Evolutionary conservation across 306 rosid species (phyloP), one percentile per base, ranked within the genome.

Genomic region (Crotalaria pallida): DNA sequence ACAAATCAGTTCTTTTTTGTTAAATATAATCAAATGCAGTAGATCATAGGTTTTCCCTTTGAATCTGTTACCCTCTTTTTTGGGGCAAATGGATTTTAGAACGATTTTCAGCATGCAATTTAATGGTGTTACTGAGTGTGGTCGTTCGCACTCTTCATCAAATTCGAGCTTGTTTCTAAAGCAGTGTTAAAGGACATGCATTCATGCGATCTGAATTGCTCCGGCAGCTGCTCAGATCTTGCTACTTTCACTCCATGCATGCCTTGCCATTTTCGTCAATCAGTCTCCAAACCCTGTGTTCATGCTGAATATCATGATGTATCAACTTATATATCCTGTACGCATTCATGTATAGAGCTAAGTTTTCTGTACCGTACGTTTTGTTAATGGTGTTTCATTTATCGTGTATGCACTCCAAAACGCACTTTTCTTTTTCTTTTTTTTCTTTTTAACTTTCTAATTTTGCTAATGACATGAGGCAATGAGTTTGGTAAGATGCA

Each of bases 321-420:
- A 82, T 78, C 75, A 74, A 64, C 61, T 77, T 51, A 43, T 62
- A 71, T 74, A 70, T 69, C 68, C 53, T 57, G 24, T 69, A 55
- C 27, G 56, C 63, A 53, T 75, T 74, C 74, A 57, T 75, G 84
- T 80, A 80, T 69, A 74, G 77, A 74, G 65, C 21, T 31, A 69
- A 64, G 57, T 36, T 52, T 40, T 64, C 1, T 75, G 69, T 73
- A 29, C n/a, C 51, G 62, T 10, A 62, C 51, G 62, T 10, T 68
- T 17, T 53, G 58, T 57, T 77, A 63, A 63, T 33, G 19, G 52
- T 69, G 59, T 51, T 63, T 41, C 61, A 48, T 56, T 68, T 36
- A 15, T 9, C 44, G 26, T 40, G 29, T 48, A 55, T 48, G 22
- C 27, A 34, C 52, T 44, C 16, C 10, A 40, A 22, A 55, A 36